Percentiles rank a stretch among this genome's conserved stretches.
Evolutionary conservation across 2,329 filamentous ascomycete species (phyloP).

Genomic region (Capronia epimyces): DNA sequence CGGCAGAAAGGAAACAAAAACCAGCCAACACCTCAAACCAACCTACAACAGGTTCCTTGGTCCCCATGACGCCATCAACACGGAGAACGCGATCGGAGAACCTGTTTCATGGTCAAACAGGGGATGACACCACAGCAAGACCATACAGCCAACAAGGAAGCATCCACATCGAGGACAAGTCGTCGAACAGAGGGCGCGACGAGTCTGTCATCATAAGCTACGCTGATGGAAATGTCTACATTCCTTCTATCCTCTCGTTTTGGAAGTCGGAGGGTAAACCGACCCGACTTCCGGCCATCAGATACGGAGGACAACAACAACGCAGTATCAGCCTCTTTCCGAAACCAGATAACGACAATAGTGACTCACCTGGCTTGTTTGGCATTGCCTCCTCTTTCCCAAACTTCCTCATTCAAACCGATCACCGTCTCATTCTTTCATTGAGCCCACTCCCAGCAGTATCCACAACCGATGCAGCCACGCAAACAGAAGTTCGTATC

Average conservation of each 20-base stretch:
- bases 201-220: constrained; percentile 44
- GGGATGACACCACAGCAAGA: constrained; percentile 1
- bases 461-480: constrained; percentile 8
- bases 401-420: constrained; percentile 22
- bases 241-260: constrained; percentile 41
- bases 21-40: constrained; percentile 9
- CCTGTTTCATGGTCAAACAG: constrained; percentile 37
- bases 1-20: constrained; percentile 16
- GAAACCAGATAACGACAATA: not conserved
- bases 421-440: constrained; percentile 21
- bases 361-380: constrained; percentile 6
- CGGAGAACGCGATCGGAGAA: constrained; percentile 42
- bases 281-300: constrained; percentile 14
- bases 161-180: constrained; percentile 39
- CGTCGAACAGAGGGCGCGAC: constrained; percentile 32
- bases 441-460: constrained; percentile 12
- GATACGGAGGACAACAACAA: constrained; percentile 15
- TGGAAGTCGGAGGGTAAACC: constrained; percentile 36
- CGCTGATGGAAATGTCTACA: constrained; percentile 38
- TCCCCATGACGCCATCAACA: constrained; percentile 46
- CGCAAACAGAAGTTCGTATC: constrained; percentile 1
- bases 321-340: constrained; percentile 9
- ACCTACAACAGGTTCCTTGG: constrained; percentile 31
- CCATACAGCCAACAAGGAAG: constrained; percentile 37
- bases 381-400: constrained; percentile 9